Evolutionary conservation across 2,329 filamentous ascomycete genomes (phyloP).

Genomic region (Monosporascus sp.): DNA sequence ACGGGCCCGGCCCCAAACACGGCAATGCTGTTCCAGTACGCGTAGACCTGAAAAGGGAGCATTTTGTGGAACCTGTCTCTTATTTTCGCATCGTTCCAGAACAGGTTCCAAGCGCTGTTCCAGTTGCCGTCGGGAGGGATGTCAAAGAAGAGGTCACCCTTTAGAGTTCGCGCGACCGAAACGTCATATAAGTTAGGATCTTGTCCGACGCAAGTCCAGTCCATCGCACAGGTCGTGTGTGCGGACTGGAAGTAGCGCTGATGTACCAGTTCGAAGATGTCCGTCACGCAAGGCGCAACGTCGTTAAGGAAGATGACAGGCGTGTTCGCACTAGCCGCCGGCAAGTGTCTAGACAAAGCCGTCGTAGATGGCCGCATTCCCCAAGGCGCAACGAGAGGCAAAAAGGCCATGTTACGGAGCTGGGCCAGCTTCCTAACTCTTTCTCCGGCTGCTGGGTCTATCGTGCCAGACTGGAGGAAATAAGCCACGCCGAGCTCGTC

Average conservation of each 20-base stretch:
- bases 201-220: constrained; percentile 44
- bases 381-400: constrained; percentile 31
- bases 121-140: constrained; percentile 45
- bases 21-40: constrained; percentile 55
- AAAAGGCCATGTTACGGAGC: constrained; percentile 48
- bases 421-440: constrained; percentile 43
- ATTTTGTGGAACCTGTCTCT: constrained; percentile 26
- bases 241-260: constrained; percentile 41
- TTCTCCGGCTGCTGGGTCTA: constrained; percentile 37
- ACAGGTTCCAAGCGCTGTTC: constrained; percentile 45
- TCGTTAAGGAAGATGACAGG: constrained; percentile 51
- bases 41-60: constrained; percentile 52
- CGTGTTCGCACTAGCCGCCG: constrained; percentile 27
- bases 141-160: constrained; percentile 50
- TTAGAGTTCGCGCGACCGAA: constrained; percentile 48
- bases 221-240: constrained; percentile 53
- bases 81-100: constrained; percentile 42
- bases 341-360: not conserved
- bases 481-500: constrained; percentile 34
- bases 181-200: constrained; percentile 52
- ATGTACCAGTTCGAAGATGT: constrained; percentile 51
- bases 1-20: constrained; percentile 44
- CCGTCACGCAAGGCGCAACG: constrained; percentile 46
- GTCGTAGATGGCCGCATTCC: constrained; percentile 1
- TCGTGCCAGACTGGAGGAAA: constrained; percentile 34